Conservation (phyloP, 257 asterid species). For the Datura wrightii region DNA sequence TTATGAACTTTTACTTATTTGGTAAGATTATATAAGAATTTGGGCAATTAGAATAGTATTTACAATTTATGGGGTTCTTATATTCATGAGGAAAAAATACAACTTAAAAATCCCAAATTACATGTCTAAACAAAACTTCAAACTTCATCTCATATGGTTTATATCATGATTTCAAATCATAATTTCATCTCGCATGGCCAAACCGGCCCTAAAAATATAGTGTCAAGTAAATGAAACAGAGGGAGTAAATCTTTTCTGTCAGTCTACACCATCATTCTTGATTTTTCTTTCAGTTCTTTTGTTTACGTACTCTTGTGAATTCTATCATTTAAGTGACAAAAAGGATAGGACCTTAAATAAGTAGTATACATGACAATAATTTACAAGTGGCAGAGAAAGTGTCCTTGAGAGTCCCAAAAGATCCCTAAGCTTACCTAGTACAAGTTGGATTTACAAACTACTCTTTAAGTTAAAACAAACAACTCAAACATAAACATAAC, state of each 20-base stretch:
- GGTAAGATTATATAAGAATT: too few species aligned
- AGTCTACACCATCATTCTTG: slow-evolving; percentile 3
- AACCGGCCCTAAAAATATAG: too few species aligned
- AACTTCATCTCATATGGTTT: too few species aligned
- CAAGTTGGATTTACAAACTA: slow-evolving; percentile 12
- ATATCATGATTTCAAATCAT: too few species aligned
- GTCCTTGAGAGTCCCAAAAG: background rate
- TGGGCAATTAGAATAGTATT: too few species aligned
- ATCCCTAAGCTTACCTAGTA: background rate
- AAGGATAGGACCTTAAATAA: background rate
- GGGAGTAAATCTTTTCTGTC: background rate
- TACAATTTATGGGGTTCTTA: too few species aligned
- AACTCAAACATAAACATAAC: slow-evolving; percentile 9
- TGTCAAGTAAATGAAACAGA: background rate
- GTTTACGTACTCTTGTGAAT: background rate
- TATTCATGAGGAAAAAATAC: too few species aligned
- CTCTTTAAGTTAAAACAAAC: background rate
- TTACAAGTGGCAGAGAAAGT: background rate
- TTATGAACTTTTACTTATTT: too few species aligned
- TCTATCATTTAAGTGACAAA: background rate
- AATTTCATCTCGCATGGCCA: too few species aligned
- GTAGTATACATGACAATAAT: background rate
- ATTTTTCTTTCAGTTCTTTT: background rate
- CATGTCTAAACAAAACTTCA: too few species aligned
- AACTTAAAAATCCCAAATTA: too few species aligned